Evolutionary conservation across 176 grass and related monocot genomes (phyloP), one percentile per base, ranked within the genome.

Genomic region (Zoysia pacifica): DNA sequence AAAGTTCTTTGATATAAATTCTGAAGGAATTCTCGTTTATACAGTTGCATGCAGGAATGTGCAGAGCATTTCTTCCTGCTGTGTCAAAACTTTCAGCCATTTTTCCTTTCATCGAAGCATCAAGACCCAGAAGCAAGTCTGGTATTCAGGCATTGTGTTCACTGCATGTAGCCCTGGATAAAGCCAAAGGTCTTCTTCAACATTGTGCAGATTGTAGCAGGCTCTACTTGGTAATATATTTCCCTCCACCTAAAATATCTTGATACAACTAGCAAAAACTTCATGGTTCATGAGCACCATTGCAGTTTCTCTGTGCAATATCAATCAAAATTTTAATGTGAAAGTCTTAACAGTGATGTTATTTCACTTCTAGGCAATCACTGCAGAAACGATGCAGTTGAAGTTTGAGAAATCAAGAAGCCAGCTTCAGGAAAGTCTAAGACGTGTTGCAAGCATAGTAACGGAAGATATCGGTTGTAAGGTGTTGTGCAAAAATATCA

Each of bases 41-140:
- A 64, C 83, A 99, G 96, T 88, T 99, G 67, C 96, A 99, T 5
- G 86, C 86, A 45, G 90, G 86, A 82, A 89, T 99, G 69, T 95
- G 87, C 59, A 87, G 83, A 85, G 63, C 82, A 59, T 86, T 99
- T 55, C 82, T 89, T 69, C 84, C 88, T 6, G 84, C 84, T 48
- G 92, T 99, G 62, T 89, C 83, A 49, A 99, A 89, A 76, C 88
- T 99, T 28, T 37, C 92, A 84, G 86, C 77, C 11, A 89, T 99
- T 74, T 99, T 99, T 72, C 88, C 96, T 45, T 89, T 88, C 42
- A 93, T 99, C 75, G 96, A 99, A 86, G 96, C 96, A 43, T 88
- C 92, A 66, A 90, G 92, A 64, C 96, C 96, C 36, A 99, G 96
- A 91, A 95, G 92, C 84, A 99, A 91, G 80, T 93, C 96, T 81